Conservation (phyloP, 768 basidiomycete species). For the Phlebiopsis gigantea region DNA sequence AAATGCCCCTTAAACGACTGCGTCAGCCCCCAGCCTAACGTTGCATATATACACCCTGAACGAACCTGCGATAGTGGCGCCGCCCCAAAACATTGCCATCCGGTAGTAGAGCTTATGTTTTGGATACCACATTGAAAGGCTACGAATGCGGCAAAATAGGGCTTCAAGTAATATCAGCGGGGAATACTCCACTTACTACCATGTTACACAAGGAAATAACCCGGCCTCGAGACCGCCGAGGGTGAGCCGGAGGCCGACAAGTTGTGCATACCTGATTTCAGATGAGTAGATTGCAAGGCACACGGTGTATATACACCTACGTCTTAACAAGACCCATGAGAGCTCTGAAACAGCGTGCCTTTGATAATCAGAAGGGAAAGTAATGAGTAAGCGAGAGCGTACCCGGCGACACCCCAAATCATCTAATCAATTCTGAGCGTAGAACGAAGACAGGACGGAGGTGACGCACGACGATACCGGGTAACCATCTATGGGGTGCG, state of each 20-base stretch:
- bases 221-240: slow-evolving; percentile 68
- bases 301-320: slow-evolving; percentile 25
- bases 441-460: not conserved
- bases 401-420: not conserved
- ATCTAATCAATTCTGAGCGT: not conserved
- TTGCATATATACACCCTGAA: no score
- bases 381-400: not conserved
- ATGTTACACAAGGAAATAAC: slow-evolving; percentile 67
- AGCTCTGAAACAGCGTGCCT: no score
- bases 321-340: slow-evolving; percentile 50
- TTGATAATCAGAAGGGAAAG: no score
- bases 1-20: slow-evolving; percentile 18
- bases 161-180: no score
- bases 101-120: slow-evolving; percentile 24
- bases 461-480: slow-evolving; percentile 47
- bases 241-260: slow-evolving; percentile 52
- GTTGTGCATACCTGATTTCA: slow-evolving; percentile 55
- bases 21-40: no score
- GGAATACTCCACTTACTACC: slow-evolving; percentile 28
- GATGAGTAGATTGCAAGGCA: no score
- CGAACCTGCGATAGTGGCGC: slow-evolving; percentile 5
- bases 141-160: not conserved
- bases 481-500: slow-evolving; percentile 39
- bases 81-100: slow-evolving; percentile 23
- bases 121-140: slow-evolving; percentile 22